phyloP scores from a whole-genome alignment of 140 eudicot genomes.

The Erigeron philadelphicus region DNA sequence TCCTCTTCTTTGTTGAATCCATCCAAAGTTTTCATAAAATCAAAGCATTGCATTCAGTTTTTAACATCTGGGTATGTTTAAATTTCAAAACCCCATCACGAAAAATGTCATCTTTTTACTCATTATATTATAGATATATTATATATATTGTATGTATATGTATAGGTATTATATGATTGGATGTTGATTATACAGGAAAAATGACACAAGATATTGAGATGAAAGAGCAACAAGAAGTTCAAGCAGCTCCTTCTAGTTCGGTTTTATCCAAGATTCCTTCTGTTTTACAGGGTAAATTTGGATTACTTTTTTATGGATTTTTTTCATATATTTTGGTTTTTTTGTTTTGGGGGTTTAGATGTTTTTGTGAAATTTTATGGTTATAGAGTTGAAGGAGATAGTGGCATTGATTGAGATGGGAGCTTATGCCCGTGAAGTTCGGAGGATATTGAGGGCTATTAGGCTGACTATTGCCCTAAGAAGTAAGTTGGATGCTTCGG shows the following conservation, averaged over 20 bases:
- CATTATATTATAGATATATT: not conserved
- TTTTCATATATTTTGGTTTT: not conserved
- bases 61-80: not conserved
- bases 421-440: conserved; percentile 67
- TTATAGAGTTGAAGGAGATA: conserved; percentile 70
- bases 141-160: not conserved
- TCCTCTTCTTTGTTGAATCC: not conserved
- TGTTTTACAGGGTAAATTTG: conserved; percentile 55
- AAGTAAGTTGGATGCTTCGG: conserved; percentile 54
- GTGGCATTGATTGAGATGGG: conserved; percentile 68
- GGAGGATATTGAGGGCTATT: conserved; percentile 72
- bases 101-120: not conserved
- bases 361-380: not conserved
- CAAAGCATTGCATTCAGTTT: not conserved
- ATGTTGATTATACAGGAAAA: conserved; percentile 12
- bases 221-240: conserved; percentile 50
- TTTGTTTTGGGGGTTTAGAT: not conserved
- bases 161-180: not conserved
- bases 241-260: conserved; percentile 54
- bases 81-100: not conserved
- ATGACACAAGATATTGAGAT: conserved; percentile 95
- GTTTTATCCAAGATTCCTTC: conserved; percentile 42
- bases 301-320: not conserved
- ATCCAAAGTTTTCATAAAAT: not conserved
- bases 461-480: conserved; percentile 69